phyloP scores from a whole-genome alignment of 2,329 filamentous ascomycete species.

The Stemphylium vesicarium region DNA sequence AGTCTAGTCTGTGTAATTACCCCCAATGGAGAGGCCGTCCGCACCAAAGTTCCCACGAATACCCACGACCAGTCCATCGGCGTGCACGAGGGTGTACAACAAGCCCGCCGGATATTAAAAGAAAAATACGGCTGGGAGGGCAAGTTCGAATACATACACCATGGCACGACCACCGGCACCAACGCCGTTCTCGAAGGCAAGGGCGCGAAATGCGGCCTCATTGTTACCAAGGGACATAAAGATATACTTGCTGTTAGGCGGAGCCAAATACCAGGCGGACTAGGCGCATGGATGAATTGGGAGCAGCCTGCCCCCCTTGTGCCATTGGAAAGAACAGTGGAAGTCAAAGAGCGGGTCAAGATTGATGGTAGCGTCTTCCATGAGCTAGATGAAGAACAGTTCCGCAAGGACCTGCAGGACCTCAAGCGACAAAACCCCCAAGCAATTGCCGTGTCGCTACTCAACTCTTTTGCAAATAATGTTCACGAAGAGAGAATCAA shows the following conservation, averaged over 20 bases:
- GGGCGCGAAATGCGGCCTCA: slow-evolving; percentile 55
- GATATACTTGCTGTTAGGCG: slow-evolving; percentile 56
- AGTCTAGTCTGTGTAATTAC: slow-evolving; percentile 52
- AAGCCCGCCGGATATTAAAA: slow-evolving; percentile 50
- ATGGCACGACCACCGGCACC: slow-evolving; percentile 58
- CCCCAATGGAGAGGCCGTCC: slow-evolving; percentile 52
- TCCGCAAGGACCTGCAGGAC: slow-evolving; percentile 49
- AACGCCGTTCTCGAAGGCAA: slow-evolving; percentile 60
- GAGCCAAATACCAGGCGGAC: slow-evolving; percentile 59
- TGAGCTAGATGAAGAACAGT: slow-evolving; percentile 49
- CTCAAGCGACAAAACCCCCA: slow-evolving; percentile 52
- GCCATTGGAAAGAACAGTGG: slow-evolving; percentile 56
- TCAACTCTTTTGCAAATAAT: slow-evolving; percentile 57
- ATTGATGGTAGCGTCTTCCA: slow-evolving; percentile 52
- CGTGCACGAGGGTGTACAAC: slow-evolving; percentile 54
- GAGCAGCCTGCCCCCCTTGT: slow-evolving; percentile 57
- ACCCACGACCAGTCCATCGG: slow-evolving; percentile 56
- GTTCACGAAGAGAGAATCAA: slow-evolving; percentile 52
- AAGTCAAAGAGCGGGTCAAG: slow-evolving; percentile 54
- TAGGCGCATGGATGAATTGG: slow-evolving; percentile 59
- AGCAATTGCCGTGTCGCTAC: slow-evolving; percentile 55
- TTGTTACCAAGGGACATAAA: slow-evolving; percentile 59
- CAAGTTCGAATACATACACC: slow-evolving; percentile 58
- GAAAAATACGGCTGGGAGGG: slow-evolving; percentile 51
- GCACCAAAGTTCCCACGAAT: slow-evolving; percentile 57